These are phyloP conservation scores for Jaenimonas drosophilae DNA, from an alignment of 208 protist species.

Conservation along the genomic window DNA sequence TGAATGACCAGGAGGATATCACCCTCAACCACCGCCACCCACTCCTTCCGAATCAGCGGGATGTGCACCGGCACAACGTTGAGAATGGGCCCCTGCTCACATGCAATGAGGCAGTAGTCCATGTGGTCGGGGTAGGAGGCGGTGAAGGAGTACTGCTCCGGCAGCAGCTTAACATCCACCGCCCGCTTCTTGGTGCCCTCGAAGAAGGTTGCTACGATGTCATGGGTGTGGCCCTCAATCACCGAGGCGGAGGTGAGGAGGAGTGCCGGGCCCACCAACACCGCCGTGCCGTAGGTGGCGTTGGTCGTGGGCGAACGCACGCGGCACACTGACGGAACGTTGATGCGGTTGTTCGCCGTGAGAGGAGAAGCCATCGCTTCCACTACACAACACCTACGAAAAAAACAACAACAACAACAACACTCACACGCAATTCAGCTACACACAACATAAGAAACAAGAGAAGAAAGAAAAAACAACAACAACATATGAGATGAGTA, in stretches of 20 bases:
- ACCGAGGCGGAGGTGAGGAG: slow-evolving; percentile 54
- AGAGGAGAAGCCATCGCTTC: slow-evolving; percentile 29
- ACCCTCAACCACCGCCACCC: slow-evolving; percentile 64
- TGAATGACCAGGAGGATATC: slow-evolving; percentile 82
- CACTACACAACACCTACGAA: slow-evolving; percentile 5
- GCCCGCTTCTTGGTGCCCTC: slow-evolving; percentile 80
- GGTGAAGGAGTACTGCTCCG: slow-evolving; percentile 63
- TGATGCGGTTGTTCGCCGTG: slow-evolving; percentile 58
- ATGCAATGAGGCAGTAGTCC: slow-evolving; percentile 87
- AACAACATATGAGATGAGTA: slow-evolving; percentile 2
- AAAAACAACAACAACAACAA: neutral
- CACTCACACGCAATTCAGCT: slow-evolving; percentile 1
- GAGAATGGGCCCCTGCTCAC: slow-evolving; percentile 50
- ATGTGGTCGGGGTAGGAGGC: slow-evolving; percentile 76
- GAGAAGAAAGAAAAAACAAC: slow-evolving; percentile 11
- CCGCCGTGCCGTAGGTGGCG: slow-evolving; percentile 47
- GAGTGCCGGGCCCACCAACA: slow-evolving; percentile 56
- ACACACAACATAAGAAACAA: slow-evolving; percentile 3
- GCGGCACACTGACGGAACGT: slow-evolving; percentile 85
- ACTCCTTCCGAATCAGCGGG: slow-evolving; percentile 58
- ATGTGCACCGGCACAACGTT: slow-evolving; percentile 71
- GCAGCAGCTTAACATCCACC: slow-evolving; percentile 54
- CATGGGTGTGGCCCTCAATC: slow-evolving; percentile 10
- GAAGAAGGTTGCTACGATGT: slow-evolving; percentile 75
- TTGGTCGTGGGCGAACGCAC: slow-evolving; percentile 20